Conservation (phyloP, 768 basidiomycete genomes). For the Leucosporidium yakuticum region DNA sequence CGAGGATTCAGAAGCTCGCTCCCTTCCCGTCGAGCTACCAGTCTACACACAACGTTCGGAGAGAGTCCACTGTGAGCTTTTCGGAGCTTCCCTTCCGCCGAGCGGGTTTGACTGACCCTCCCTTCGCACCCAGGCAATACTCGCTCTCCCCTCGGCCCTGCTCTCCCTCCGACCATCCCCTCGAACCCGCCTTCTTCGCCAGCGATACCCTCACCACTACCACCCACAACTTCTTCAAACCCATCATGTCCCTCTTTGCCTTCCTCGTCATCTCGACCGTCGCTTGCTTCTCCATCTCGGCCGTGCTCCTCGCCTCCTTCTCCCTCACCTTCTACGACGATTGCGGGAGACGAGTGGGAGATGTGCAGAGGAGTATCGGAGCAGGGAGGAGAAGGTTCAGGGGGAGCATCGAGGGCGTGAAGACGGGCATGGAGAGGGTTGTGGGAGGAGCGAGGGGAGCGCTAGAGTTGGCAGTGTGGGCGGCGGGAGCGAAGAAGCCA, state of each 20-base stretch:
- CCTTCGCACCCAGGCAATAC: neutral
- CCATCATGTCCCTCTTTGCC: slow-evolving; percentile 16
- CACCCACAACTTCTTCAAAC: slow-evolving; percentile 7
- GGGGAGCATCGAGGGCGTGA: slow-evolving; percentile 17
- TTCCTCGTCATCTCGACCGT: slow-evolving; percentile 26
- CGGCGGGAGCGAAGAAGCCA: neutral
- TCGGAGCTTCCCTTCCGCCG: too few species aligned
- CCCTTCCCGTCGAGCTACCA: too few species aligned
- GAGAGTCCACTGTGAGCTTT: too few species aligned
- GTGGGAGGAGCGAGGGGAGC: slow-evolving; percentile 20
- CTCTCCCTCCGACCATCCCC: neutral
- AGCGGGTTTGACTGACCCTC: too few species aligned
- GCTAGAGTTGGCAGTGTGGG: slow-evolving; percentile 10
- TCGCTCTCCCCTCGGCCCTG: neutral
- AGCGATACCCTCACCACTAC: neutral
- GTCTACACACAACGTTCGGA: too few species aligned
- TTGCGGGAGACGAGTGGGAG: slow-evolving; percentile 10
- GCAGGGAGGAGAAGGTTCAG: slow-evolving; percentile 1
- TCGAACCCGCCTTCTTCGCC: neutral
- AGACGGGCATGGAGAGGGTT: slow-evolving; percentile 16
- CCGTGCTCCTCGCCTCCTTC: slow-evolving; percentile 24
- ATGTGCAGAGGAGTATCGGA: slow-evolving; percentile 5
- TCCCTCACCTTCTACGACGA: slow-evolving; percentile 30
- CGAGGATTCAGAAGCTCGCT: too few species aligned
- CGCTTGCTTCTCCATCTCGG: slow-evolving; percentile 17